These are phyloP conservation scores for Blepharisma stoltei DNA, from an alignment of 73 alveolate genomes.

Conservation along the genomic window DNA sequence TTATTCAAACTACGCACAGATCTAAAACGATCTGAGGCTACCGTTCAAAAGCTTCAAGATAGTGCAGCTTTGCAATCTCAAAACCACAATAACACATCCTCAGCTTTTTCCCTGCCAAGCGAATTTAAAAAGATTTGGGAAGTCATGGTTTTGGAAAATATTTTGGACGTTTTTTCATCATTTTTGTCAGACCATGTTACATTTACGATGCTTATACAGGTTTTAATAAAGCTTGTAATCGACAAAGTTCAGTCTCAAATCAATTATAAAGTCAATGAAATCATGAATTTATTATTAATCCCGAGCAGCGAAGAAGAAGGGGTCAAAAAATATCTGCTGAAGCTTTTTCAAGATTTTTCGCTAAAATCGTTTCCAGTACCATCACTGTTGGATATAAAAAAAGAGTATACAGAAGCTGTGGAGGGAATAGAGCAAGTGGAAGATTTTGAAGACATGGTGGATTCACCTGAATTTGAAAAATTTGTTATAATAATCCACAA, in stretches of 20 bases:
- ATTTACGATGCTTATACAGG: constrained; percentile 21
- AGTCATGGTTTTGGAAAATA: constrained; percentile 34
- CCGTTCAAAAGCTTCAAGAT: constrained; percentile 37
- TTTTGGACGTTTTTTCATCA: constrained; percentile 54
- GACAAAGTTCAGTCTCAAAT: constrained; percentile 14
- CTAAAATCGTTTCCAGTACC: constrained; percentile 22
- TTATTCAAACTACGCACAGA: constrained; percentile 26
- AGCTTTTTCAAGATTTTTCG: constrained; percentile 29
- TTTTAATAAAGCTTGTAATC: not conserved
- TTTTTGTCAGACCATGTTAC: constrained; percentile 37
- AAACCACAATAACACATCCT: constrained; percentile 57
- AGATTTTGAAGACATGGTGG: constrained; percentile 29
- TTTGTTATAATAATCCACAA: constrained; percentile 31
- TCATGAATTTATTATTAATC: constrained; percentile 13
- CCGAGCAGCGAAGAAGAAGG: constrained; percentile 14
- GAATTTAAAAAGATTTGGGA: constrained; percentile 61
- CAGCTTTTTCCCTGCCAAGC: constrained; percentile 52
- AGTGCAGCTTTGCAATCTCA: constrained; percentile 31
- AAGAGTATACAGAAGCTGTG: not conserved
- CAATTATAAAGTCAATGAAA: not conserved
- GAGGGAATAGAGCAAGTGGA: not conserved
- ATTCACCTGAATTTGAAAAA: constrained; percentile 20
- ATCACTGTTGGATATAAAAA: not conserved
- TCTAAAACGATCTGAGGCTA: constrained; percentile 8
- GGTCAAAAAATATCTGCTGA: constrained; percentile 9